Percentiles rank a stretch among this genome's conserved stretches.
Conservation (phyloP, 306 rosid genomes). For the Rubus parviflorus region DNA sequence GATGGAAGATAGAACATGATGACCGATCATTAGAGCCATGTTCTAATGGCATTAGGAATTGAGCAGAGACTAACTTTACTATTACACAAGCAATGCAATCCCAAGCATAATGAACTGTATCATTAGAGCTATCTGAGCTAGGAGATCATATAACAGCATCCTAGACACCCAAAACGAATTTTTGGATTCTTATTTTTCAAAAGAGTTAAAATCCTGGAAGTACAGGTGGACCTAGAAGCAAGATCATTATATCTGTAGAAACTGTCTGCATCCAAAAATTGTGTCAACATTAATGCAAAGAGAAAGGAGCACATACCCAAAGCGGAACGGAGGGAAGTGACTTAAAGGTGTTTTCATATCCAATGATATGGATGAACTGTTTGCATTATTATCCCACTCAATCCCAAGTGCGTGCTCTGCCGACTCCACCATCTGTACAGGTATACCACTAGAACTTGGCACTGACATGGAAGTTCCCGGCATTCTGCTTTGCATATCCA, state of each 20-base stretch:
- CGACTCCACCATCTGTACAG: slow-evolving; percentile 78
- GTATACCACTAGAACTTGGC: slow-evolving; percentile 71
- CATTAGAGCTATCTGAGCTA: slow-evolving; percentile 1
- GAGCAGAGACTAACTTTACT: background rate
- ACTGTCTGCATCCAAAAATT: background rate
- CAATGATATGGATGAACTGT: slow-evolving; percentile 75
- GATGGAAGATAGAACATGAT: background rate
- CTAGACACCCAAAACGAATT: background rate
- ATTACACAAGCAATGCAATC: background rate
- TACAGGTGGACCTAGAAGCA: background rate
- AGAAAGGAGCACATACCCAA: slow-evolving; percentile 64
- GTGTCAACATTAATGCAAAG: slow-evolving; percentile 26
- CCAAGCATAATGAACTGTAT: background rate
- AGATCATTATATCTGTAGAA: background rate
- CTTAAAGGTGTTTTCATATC: slow-evolving; percentile 95
- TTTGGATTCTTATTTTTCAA: background rate
- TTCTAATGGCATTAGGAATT: background rate
- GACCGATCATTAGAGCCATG: background rate
- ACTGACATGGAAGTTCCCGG: slow-evolving; percentile 62
- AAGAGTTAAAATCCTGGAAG: background rate
- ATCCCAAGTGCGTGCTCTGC: slow-evolving; percentile 69
- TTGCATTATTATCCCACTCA: slow-evolving; percentile 79
- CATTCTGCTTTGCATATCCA: slow-evolving; percentile 62
- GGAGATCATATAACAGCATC: slow-evolving; percentile 6
- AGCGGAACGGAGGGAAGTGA: slow-evolving; percentile 97